These are phyloP conservation scores for Nicotiana tabacum DNA, from an alignment of 257 asterid species.

Conservation along the genomic window DNA sequence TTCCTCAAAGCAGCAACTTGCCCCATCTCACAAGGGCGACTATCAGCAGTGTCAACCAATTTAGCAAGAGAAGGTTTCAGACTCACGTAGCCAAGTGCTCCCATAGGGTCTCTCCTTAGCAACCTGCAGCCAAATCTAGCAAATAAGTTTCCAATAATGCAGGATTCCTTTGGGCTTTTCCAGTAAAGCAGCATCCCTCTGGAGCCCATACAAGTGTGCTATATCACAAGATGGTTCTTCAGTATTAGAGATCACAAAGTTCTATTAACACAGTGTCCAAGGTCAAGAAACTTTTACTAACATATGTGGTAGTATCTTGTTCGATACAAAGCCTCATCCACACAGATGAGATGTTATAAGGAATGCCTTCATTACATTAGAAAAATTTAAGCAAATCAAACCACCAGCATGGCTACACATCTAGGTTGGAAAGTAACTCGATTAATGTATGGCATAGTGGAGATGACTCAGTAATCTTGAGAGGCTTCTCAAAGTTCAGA, in stretches of 20 bases:
- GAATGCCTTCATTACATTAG: not conserved
- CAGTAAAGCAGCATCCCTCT: not conserved
- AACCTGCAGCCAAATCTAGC: conserved; percentile 46
- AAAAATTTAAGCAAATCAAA: not conserved
- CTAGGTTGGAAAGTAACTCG: not conserved
- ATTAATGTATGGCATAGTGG: not conserved
- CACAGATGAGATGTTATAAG: not conserved
- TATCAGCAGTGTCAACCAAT: conserved; percentile 45
- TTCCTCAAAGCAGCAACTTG: conserved; percentile 89
- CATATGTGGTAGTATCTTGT: not conserved
- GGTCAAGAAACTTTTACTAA: not conserved
- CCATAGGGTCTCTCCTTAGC: conserved; percentile 97
- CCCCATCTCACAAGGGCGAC: conserved; percentile 80
- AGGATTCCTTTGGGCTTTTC: not conserved
- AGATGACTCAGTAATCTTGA: not conserved
- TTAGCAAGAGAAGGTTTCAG: conserved; percentile 37
- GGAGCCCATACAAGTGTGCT: not conserved
- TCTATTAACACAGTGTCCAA: not conserved
- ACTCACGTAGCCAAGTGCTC: conserved; percentile 87
- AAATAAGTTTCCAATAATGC: not conserved
- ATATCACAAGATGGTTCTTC: not conserved
- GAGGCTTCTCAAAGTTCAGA: conserved; percentile 11
- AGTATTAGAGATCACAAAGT: not conserved
- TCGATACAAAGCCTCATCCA: not conserved
- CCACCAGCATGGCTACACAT: not conserved